Evolutionary conservation across 225 moss, liverwort and hornwort species (phyloP), one percentile per base, ranked within the genome.

Genomic region (Polytrichum formosum): DNA sequence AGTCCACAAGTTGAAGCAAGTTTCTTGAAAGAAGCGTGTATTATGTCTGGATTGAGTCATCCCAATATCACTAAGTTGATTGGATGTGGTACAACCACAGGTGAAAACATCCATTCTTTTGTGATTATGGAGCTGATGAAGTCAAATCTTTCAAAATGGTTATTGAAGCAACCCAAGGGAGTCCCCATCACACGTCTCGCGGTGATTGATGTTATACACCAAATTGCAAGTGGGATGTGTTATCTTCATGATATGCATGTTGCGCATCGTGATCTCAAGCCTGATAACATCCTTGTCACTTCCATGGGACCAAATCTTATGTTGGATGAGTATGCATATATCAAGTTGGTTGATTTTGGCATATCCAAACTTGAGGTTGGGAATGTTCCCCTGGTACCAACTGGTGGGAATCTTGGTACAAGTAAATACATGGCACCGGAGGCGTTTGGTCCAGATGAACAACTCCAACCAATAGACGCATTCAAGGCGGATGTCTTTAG

Each of bases 181-280:
- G 31, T 6, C 31, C 31, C 31, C 6, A 26, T 6, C 13, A 18
- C 29, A 8, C 28, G 18, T 18, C 35, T 19, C 6, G 29, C 13
- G 26, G 31, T 31, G 31, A 63, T 85, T 21, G 81, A 85, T 30
- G 63, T 81, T 22, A 60, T 85, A 64, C 70, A 78, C 28, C 84
- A 85, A 65, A 81, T 85, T 8, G 81, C 81, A 53, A 75, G 70
- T 26, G 81, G 81, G 9, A 63, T 85, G 76, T 81, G 84, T 64
- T 85, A 85, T 62, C 81, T 85, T 10, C 81, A 85, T 7, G 78
- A 81, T 71, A 72, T 73, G 5, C 61, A 62, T 21, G 55, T 85
- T 7, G 78, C 81, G 0, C 78, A 81, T 59, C 73, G 78, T 25
- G 76, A 65, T 58, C 78, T 81, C 31, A 74, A 78, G 55, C 84